Evolutionary conservation across 2,329 filamentous ascomycete species (phyloP), one percentile per base, ranked within the genome.

Genomic region (Coniosporium uncinatum): DNA sequence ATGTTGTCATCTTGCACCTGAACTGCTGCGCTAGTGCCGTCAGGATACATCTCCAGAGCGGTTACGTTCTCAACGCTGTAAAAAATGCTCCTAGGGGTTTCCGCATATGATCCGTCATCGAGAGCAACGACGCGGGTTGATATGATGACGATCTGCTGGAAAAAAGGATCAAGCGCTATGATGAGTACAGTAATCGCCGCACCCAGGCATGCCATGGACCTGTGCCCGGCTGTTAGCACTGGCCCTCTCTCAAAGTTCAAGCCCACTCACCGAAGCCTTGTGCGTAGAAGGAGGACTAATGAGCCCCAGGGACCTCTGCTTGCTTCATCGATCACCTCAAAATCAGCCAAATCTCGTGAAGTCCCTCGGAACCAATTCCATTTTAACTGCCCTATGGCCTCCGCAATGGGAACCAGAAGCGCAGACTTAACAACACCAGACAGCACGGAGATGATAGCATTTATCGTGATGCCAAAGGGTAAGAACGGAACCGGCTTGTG

Each of bases 311-410:
- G 43, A 3, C 45, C 45, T 32, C 45, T 11, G 3, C 22, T 32
- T n/a, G 45, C 45, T 17, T 39, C 22, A 21, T 61, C 58, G 14
- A 61, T 61, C 0, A 57, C 55, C 20, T 61, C 58, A n/a, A 55
- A 59, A 31, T 31, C 27, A 31, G 11, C 16, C 27, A 31, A 11
- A n/a, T 61, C 58, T 11, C 27, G 27, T n/a, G n/a, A n/a, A 31
- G 13, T 31, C 14, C 11, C 18, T 39, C 38, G 49, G 37, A 61
- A 62, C 56, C 58, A 62, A 3, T 54, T 51, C 58, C 58, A 63
- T 44, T 63, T 63, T 6, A 61, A 43, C 39, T 61, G 60, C 13
- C 53, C 52, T 17, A 62, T 37, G 13, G 45, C 51, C 40, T 61
- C 57, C 2, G 51, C 51, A 18, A 60, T 47, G 2, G 53, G 47